These are phyloP conservation scores for Pilasporangium apinafurcum DNA, from an alignment of 352 stramenopile species.

Conservation along the genomic window DNA sequence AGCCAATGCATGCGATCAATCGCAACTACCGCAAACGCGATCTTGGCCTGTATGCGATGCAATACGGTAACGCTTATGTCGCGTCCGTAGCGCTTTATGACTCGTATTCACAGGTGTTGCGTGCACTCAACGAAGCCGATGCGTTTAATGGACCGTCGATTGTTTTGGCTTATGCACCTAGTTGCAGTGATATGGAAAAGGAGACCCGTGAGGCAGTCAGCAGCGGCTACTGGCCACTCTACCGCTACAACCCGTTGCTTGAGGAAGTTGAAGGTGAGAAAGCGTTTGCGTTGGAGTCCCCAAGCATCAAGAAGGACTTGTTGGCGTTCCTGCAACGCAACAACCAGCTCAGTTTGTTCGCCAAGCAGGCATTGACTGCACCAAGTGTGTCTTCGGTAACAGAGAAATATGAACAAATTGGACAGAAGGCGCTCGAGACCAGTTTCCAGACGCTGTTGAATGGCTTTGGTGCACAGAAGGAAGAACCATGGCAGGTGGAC, in stretches of 20 bases:
- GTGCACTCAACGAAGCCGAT: slow-evolving; percentile 88
- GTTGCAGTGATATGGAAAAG: slow-evolving; percentile 80
- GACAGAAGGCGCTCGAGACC: slow-evolving; percentile 75
- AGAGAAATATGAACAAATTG: slow-evolving; percentile 72
- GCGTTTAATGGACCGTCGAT: slow-evolving; percentile 87
- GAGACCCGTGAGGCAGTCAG: slow-evolving; percentile 85
- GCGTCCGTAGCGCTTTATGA: slow-evolving; percentile 88
- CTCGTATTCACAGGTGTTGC: slow-evolving; percentile 81
- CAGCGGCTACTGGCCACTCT: slow-evolving; percentile 89
- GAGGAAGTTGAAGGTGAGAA: slow-evolving; percentile 79
- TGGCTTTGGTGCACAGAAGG: slow-evolving; percentile 37
- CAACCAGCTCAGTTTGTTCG: slow-evolving; percentile 88
- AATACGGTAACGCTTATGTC: slow-evolving; percentile 92
- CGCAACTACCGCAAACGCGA: slow-evolving; percentile 86
- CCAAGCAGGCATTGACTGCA: slow-evolving; percentile 57
- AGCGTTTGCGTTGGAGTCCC: slow-evolving; percentile 86
- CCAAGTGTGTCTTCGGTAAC: slow-evolving; percentile 31
- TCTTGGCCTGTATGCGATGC: slow-evolving; percentile 90
- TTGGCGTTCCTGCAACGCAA: slow-evolving; percentile 86
- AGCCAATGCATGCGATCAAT: slow-evolving; percentile 56
- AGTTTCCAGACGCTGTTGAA: slow-evolving; percentile 77
- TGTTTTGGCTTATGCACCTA: slow-evolving; percentile 86
- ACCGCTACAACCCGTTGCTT: slow-evolving; percentile 86
- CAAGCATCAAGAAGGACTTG: slow-evolving; percentile 89
- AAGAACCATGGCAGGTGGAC: slow-evolving; percentile 55